These are phyloP conservation scores for Vachellia collinsii DNA, from an alignment of 306 rosid species.

Conservation along the genomic window DNA sequence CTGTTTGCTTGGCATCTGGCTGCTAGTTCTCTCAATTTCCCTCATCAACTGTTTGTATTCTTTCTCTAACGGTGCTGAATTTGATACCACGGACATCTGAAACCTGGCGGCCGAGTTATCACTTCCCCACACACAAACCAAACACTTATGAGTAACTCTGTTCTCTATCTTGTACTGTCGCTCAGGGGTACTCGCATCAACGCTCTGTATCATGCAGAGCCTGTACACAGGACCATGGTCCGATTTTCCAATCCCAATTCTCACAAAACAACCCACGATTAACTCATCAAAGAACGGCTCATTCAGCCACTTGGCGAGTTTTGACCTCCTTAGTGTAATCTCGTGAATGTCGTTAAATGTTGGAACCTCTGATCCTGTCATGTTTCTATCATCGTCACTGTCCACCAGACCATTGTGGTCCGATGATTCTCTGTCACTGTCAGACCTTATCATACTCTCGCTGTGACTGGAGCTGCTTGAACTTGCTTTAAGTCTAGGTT, in stretches of 20 bases:
- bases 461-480: constrained; percentile 53
- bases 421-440: constrained; percentile 55
- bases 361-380: constrained; percentile 47
- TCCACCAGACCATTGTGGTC: constrained; percentile 45
- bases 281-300: constrained; percentile 74
- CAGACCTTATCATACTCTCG: constrained; percentile 43
- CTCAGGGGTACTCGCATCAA: constrained; percentile 47
- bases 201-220: constrained; percentile 58
- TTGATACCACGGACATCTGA: constrained; percentile 62
- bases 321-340: constrained; percentile 63
- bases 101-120: constrained; percentile 57
- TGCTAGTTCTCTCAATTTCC: constrained; percentile 54
- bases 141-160: constrained; percentile 55
- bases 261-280: constrained; percentile 68
- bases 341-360: constrained; percentile 57
- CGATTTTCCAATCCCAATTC: constrained; percentile 63
- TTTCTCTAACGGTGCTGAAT: constrained; percentile 58
- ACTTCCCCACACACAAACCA: constrained; percentile 65
- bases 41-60: constrained; percentile 58
- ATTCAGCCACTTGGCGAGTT: constrained; percentile 63
- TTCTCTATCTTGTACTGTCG: constrained; percentile 57
- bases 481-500: constrained; percentile 22
- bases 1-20: constrained; percentile 51
- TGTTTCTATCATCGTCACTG: constrained; percentile 49
- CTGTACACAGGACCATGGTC: constrained; percentile 56